Evolutionary conservation across 2,329 filamentous ascomycete genomes (phyloP), one percentile per base, ranked within the genome.

Genomic region (Pseudodiploospora longispora): DNA sequence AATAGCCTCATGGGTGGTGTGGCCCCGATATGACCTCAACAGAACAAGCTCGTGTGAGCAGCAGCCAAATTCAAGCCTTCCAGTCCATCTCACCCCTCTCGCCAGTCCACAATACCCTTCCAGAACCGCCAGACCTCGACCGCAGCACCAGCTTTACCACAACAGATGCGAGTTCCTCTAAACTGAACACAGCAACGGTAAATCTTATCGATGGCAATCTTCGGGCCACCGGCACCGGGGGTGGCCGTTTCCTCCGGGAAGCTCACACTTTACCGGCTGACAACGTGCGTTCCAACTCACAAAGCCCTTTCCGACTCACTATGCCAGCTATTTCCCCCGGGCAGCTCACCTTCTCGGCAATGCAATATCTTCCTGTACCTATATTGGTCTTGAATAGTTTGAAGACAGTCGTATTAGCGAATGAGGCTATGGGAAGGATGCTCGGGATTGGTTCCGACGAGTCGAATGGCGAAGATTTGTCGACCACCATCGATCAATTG

Each of bases 301-400:
- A 61, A 38, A 67, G 62, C 36, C 63, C 64, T 10, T 62, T 66
- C 31, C 62, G 64, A 19, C 53, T 70, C 51, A 28, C 65, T 5
- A 72, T 77, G 61, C 71, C 72, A 0, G 61, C 60, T 42, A 66
- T 72, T 40, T 73, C 70, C 0, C 68, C 73, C 0, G 71, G 67
- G 1, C 74, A 79, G 53, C 63, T 82, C 34, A 80, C 83, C 27
- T 79, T 86, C 47, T 76, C 80, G 1, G 80, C 83, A 5, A 67
- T 90, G 63, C 83, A 86, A 55, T 87, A 85, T 56, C 69, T 90
- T 5, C 86, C 85, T 0, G 78, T 87, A 38, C 85, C 85, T 0
- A 60, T 87, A 4, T 60, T 89, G 32, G 78, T 90, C 1, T 65
- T 90, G 32, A 82, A 82, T 41, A 77, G 72, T 32, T 56, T 76